A percentile compares a stretch with the other conserved stretches of the same genome.
phyloP scores from a whole-genome alignment of 1,284 basidiomycete species.

The Veloboletus limbatus region DNA sequence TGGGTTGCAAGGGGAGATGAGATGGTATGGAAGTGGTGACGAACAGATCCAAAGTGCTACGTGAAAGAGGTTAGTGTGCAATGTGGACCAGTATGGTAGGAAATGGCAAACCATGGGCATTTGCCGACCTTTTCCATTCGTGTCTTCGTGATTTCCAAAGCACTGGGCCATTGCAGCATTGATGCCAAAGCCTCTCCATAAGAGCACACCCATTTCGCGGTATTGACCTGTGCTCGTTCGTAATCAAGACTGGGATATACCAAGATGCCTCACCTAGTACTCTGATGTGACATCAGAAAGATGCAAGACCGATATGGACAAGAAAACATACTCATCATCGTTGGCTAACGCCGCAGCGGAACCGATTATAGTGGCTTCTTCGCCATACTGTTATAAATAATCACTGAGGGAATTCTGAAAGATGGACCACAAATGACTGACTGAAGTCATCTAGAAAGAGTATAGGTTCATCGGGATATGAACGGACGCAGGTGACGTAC shows the following conservation, averaged over 20 bases:
- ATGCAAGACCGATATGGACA: neutral
- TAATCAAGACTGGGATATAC: neutral
- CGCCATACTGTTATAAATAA: constrained; percentile 72
- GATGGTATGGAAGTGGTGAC: constrained; percentile 90
- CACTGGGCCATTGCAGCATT: constrained; percentile 83
- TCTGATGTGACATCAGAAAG: constrained; percentile 36
- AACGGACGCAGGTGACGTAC: constrained; percentile 43
- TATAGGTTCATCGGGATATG: constrained; percentile 9
- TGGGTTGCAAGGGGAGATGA: constrained; percentile 94
- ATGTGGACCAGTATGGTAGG: neutral
- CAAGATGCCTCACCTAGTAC: constrained; percentile 50
- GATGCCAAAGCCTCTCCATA: constrained; percentile 82
- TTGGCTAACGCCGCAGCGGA: constrained; percentile 80
- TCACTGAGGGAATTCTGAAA: constrained; percentile 8
- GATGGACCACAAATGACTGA: constrained; percentile 35
- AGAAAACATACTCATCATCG: constrained; percentile 78
- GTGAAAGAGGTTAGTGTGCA: constrained; percentile 4
- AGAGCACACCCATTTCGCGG: constrained; percentile 85
- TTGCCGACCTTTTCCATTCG: constrained; percentile 81
- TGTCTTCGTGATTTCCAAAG: constrained; percentile 82
- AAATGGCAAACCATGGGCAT: constrained; percentile 72
- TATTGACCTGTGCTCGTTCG: constrained; percentile 62
- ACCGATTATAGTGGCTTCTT: constrained; percentile 90
- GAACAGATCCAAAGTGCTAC: constrained; percentile 83
- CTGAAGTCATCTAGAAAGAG: constrained; percentile 66